Conservation (phyloP, 805 yeast species). For the Phaffomyces opuntiae region DNA sequence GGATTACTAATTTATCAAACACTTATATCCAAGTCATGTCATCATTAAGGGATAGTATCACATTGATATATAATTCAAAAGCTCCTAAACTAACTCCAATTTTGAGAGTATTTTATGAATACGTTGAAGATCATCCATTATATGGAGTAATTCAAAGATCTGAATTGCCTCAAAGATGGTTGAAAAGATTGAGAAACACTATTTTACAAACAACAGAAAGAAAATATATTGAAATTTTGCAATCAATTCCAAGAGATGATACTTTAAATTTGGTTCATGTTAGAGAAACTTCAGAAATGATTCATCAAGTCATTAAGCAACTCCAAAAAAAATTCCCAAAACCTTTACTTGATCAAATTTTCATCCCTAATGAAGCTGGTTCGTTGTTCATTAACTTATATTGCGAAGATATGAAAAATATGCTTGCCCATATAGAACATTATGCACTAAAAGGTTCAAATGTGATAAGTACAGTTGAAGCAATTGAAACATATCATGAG, state of each 20-base stretch:
- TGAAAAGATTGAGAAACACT: constrained; percentile 27
- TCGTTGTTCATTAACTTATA: constrained; percentile 44
- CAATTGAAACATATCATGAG: constrained; percentile 47
- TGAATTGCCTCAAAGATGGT: constrained; percentile 39
- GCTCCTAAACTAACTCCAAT: constrained; percentile 56
- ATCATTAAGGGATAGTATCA: constrained; percentile 36
- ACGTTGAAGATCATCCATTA: constrained; percentile 40
- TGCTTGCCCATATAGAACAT: constrained; percentile 43
- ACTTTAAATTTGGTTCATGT: constrained; percentile 49
- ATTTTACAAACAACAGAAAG: constrained; percentile 35
- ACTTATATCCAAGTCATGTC: constrained; percentile 41
- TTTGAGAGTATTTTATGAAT: constrained; percentile 41
- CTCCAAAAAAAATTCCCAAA: constrained; percentile 54
- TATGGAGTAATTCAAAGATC: constrained; percentile 29
- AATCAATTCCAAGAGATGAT: constrained; percentile 52
- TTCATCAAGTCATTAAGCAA: constrained; percentile 40
- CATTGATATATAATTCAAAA: constrained; percentile 33
- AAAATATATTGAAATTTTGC: constrained; percentile 36
- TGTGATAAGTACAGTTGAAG: constrained; percentile 44
- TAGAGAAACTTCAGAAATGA: constrained; percentile 45
- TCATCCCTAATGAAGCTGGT: constrained; percentile 44
- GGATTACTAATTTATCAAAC: constrained; percentile 38
- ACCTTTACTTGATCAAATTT: constrained; percentile 53
- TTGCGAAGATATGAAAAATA: constrained; percentile 45
- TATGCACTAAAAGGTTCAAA: constrained; percentile 26